These are phyloP conservation scores for Pichia paraexigua DNA, from an alignment of 805 yeast species.

Conservation along the genomic window DNA sequence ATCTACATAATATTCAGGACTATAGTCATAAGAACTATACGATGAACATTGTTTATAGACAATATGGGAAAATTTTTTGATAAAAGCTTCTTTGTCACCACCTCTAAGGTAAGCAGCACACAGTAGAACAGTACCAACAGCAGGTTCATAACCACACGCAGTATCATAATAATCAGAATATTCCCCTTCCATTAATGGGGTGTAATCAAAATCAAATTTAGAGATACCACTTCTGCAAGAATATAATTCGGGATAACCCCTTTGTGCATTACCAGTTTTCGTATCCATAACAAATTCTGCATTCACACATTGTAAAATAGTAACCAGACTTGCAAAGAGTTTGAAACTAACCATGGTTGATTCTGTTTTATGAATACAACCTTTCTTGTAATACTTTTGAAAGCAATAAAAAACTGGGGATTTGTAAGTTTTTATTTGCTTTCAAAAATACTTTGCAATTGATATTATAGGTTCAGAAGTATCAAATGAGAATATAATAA, in stretches of 20 bases:
- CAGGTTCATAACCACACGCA: conserved; percentile 15
- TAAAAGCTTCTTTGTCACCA: neutral
- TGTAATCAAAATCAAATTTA: conserved; percentile 6
- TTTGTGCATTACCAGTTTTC: neutral
- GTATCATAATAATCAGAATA: neutral
- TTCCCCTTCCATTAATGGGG: neutral
- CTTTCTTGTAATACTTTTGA: too few relatives aligned
- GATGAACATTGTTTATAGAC: neutral
- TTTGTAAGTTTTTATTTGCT: neutral
- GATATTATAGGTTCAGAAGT: too few relatives aligned
- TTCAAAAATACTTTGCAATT: too few relatives aligned
- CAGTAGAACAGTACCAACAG: conserved; percentile 10
- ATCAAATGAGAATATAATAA: neutral
- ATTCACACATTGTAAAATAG: neutral
- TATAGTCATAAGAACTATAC: neutral
- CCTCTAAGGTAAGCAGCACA: conserved; percentile 7
- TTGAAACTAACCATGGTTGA: neutral
- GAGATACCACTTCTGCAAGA: neutral
- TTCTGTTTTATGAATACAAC: too few relatives aligned
- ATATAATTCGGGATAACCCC: neutral
- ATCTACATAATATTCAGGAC: neutral
- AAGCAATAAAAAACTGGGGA: neutral
- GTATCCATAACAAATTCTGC: neutral
- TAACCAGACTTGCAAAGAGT: neutral
- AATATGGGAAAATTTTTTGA: neutral